These are phyloP conservation scores for Talaromyces sp. DNA, from an alignment of 2,329 filamentous ascomycete species.

Conservation along the genomic window DNA sequence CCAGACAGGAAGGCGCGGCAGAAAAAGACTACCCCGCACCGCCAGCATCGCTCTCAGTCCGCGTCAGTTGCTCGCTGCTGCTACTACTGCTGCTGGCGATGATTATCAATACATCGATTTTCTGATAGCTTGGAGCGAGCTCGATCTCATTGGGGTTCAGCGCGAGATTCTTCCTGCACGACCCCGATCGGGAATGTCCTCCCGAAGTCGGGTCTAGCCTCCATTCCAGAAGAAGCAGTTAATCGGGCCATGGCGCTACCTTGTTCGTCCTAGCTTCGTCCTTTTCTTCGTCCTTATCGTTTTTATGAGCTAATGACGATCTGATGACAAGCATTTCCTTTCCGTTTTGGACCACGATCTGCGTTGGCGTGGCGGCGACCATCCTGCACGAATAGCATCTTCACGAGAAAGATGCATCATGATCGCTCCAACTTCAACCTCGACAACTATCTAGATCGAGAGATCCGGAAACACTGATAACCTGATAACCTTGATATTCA, in stretches of 20 bases:
- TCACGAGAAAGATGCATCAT: background rate
- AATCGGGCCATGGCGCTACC: constrained; percentile 1
- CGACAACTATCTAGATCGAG: background rate
- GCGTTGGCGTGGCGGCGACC: no score
- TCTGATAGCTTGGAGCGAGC: background rate
- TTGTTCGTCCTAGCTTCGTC: background rate
- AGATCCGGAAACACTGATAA: background rate
- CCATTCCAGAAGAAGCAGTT: constrained; percentile 10
- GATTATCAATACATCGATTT: background rate
- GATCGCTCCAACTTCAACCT: background rate
- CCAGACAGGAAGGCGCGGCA: background rate
- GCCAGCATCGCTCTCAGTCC: background rate
- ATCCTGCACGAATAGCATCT: no score
- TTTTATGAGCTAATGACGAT: background rate
- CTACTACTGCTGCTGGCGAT: background rate
- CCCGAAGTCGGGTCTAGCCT: background rate
- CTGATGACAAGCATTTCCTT: no score
- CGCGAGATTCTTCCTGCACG: background rate
- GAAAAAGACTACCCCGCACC: background rate
- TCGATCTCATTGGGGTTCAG: constrained; percentile 2
- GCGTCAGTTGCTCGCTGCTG: background rate
- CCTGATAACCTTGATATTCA: background rate
- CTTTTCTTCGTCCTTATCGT: background rate
- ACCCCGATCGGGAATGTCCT: constrained; percentile 10
- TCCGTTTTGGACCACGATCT: no score